Conservation (phyloP, 108 stramenopile genomes). For the Nannochloropsis granulata region DNA sequence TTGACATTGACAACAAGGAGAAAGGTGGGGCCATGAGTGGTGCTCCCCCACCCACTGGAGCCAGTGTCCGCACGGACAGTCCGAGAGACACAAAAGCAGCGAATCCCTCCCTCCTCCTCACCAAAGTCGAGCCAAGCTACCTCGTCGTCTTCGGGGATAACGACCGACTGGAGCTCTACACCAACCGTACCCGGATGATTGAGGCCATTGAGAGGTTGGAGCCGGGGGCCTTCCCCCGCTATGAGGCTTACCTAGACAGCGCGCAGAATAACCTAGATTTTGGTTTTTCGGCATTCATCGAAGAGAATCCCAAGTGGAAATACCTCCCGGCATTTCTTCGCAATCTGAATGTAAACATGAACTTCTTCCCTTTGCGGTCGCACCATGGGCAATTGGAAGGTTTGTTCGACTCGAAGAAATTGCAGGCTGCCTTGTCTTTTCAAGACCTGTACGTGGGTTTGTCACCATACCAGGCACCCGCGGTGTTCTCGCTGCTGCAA, state of each 20-base stretch:
- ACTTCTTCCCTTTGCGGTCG: constrained; percentile 1
- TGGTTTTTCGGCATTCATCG: constrained; percentile 27
- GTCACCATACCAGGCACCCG: constrained; percentile 72
- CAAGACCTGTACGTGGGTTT: constrained; percentile 73
- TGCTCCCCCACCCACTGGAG: neutral
- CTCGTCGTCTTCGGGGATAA: neutral
- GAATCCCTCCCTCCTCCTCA: neutral
- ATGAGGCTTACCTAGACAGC: constrained; percentile 1
- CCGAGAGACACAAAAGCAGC: neutral
- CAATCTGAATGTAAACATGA: neutral
- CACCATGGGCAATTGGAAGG: constrained; percentile 16
- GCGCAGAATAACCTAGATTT: constrained; percentile 15
- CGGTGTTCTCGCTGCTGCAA: constrained; percentile 70
- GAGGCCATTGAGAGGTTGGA: constrained; percentile 9
- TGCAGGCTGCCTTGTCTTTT: constrained; percentile 60
- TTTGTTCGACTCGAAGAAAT: constrained; percentile 3
- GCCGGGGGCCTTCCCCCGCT: constrained; percentile 1
- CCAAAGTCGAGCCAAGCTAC: neutral
- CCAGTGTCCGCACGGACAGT: neutral
- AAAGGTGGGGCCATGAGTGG: neutral
- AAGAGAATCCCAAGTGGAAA: neutral
- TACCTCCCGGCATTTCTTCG: constrained; percentile 10
- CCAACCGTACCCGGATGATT: neutral
- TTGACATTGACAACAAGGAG: neutral
- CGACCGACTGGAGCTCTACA: neutral